Conservation (phyloP, 2,329 filamentous ascomycete genomes). For the Rachicladosporium sp. region DNA sequence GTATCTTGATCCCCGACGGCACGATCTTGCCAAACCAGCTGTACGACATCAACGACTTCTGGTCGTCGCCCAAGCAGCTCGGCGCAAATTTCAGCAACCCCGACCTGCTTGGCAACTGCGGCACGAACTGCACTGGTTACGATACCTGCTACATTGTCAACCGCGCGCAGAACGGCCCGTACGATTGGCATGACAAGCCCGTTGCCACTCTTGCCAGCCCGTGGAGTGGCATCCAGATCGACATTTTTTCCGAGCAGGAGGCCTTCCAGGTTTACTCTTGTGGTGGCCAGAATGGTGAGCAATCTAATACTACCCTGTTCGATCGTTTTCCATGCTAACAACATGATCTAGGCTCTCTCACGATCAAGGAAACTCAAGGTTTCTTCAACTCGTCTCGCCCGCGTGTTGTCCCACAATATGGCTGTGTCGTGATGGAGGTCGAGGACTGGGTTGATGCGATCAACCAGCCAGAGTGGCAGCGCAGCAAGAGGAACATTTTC, state of each 20-base stretch:
- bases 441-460: slow-evolving; percentile 91
- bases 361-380: slow-evolving; percentile 61
- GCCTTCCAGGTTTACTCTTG: slow-evolving; percentile 85
- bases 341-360: slow-evolving; percentile 40
- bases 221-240: slow-evolving; percentile 72
- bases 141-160: slow-evolving; percentile 64
- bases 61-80: slow-evolving; percentile 67
- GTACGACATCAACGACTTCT: slow-evolving; percentile 67
- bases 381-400: slow-evolving; percentile 43
- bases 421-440: slow-evolving; percentile 81
- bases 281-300: slow-evolving; percentile 50
- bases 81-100: slow-evolving; percentile 54
- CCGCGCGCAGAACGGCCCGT: slow-evolving; percentile 43
- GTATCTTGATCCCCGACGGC: slow-evolving; percentile 35
- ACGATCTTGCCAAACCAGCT: slow-evolving; percentile 56
- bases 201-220: slow-evolving; percentile 56
- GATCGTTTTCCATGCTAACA: slow-evolving; percentile 7
- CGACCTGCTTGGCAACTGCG: slow-evolving; percentile 61
- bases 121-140: slow-evolving; percentile 71
- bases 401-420: slow-evolving; percentile 58
- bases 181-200: slow-evolving; percentile 52
- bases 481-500: slow-evolving; percentile 42
- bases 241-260: slow-evolving; percentile 71
- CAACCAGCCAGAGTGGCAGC: slow-evolving; percentile 84
- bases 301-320: too few species aligned